A percentile compares a stretch with the other conserved stretches of the same genome.
Conservation (phyloP, 805 yeast genomes). For the Kazachstania martiniae region DNA sequence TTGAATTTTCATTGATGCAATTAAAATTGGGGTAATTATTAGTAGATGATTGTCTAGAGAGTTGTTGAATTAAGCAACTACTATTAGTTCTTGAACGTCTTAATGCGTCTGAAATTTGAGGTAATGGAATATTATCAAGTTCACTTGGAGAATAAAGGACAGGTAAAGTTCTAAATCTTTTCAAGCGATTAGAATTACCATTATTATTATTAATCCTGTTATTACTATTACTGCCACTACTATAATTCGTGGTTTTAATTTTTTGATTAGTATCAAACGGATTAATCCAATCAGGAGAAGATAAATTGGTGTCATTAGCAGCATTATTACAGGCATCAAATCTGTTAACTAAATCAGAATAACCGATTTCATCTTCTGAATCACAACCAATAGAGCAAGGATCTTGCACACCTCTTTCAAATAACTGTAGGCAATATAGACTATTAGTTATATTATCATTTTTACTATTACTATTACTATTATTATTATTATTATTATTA, state of each 20-base stretch:
- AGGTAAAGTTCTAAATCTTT: neutral
- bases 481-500: no score
- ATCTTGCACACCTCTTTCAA: conserved; percentile 22
- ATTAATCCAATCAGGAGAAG: conserved; percentile 2
- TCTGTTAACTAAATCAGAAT: neutral
- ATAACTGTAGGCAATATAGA: conserved; percentile 10
- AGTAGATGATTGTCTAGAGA: conserved; percentile 3
- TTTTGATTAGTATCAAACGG: conserved; percentile 3
- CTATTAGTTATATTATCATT: neutral
- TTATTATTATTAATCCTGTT: neutral
- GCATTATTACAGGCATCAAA: neutral
- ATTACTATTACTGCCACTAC: neutral
- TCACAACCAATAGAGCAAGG: conserved; percentile 21
- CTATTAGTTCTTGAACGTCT: conserved; percentile 6
- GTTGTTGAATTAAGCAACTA: conserved; percentile 5
- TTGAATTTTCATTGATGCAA: neutral
- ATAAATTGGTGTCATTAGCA: neutral
- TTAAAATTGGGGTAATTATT: neutral
- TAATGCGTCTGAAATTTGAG: neutral
- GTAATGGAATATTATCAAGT: no score
- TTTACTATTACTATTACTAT: neutral
- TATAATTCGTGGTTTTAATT: neutral
- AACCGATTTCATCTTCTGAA: conserved; percentile 8
- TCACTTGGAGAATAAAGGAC: no score
- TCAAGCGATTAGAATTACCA: neutral